Evolutionary conservation across 192 early-diverging fungal species (phyloP).

Genomic region (Mortierella alpina): DNA sequence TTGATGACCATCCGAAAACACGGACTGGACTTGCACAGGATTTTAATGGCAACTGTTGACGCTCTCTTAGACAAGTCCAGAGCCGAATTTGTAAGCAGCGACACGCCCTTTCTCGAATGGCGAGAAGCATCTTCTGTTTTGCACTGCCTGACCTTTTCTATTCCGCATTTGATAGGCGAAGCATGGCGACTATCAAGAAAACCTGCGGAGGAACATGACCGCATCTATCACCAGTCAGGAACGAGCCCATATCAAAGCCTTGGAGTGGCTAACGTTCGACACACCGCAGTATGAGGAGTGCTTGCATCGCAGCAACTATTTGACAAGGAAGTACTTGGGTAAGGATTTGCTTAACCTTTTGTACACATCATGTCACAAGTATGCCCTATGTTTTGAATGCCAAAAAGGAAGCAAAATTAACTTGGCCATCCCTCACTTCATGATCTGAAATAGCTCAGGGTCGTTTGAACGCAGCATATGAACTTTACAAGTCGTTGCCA

Average conservation of each 20-base stretch:
- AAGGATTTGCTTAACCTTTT: not conserved
- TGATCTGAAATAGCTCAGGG: constrained; percentile 9
- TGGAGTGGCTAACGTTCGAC: constrained; percentile 46
- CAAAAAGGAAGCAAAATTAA: not conserved
- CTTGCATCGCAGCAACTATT: constrained; percentile 25
- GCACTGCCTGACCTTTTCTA: not conserved
- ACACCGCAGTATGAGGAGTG: constrained; percentile 21
- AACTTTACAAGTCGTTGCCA: constrained; percentile 31
- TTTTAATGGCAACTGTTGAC: constrained; percentile 45
- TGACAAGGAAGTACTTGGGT: constrained; percentile 29
- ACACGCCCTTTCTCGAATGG: not conserved
- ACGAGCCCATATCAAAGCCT: constrained; percentile 2
- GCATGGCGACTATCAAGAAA: not conserved
- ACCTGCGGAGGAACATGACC: constrained; percentile 16
- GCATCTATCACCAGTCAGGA: constrained; percentile 3
- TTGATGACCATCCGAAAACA: constrained; percentile 15
- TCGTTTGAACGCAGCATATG: constrained; percentile 30
- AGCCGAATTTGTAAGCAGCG: constrained; percentile 15
- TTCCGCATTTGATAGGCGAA: not conserved
- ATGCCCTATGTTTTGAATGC: not conserved
- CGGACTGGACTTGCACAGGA: constrained; percentile 29
- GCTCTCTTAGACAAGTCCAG: constrained; percentile 19
- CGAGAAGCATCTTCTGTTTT: too few relatives aligned
- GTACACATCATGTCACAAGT: too few relatives aligned
- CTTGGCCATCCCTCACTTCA: not conserved